Evolutionary conservation across 306 rosid species (phyloP).

Genomic region (Hippophae tibetana): DNA sequence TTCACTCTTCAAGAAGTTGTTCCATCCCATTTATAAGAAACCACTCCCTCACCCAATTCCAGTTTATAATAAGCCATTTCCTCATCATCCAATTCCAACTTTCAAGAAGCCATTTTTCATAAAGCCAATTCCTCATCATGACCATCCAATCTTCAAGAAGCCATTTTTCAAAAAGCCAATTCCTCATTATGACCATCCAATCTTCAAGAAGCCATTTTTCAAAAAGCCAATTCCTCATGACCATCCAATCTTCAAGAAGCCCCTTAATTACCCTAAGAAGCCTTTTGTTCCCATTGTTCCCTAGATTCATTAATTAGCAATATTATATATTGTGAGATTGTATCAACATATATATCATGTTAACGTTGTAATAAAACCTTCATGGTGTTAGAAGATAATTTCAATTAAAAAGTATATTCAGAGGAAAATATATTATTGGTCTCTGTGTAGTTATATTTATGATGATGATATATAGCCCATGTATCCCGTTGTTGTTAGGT

Average conservation of each 20-base stretch:
- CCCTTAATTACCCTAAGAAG: not conserved
- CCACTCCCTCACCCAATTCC: constrained; percentile 6
- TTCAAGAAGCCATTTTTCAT: constrained; percentile 8
- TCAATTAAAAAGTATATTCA: no score
- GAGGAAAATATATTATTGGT: no score
- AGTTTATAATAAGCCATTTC: constrained; percentile 4
- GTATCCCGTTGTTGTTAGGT: no score
- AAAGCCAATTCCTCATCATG: not conserved
- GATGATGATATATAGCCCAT: no score
- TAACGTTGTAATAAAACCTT: no score
- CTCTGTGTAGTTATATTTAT: no score
- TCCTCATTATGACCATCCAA: not conserved
- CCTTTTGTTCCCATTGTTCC: not conserved
- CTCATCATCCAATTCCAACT: not conserved
- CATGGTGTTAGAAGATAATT: no score
- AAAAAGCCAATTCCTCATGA: constrained; percentile 4
- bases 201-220: constrained; percentile 12
- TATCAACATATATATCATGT: no score
- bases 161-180: constrained; percentile 13
- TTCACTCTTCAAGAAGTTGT: not conserved
- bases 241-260: constrained; percentile 14
- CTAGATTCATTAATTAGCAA: not conserved
- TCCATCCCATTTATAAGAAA: not conserved
- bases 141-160: constrained; percentile 17
- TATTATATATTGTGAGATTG: not conserved